Conservation (phyloP, 352 stramenopile species). For the Elongisporangium undulatum region DNA sequence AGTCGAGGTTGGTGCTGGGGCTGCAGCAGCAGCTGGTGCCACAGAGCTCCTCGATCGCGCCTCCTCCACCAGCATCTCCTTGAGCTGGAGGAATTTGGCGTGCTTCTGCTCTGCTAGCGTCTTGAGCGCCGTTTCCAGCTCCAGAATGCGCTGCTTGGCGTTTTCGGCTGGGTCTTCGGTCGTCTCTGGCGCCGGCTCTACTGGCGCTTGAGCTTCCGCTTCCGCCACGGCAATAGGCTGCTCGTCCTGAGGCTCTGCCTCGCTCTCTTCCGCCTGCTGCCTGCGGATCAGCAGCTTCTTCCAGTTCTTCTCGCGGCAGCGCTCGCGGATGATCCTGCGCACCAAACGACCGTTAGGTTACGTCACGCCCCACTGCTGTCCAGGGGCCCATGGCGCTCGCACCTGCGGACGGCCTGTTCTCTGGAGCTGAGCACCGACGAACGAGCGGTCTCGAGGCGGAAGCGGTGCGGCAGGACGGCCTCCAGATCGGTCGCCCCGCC, state of each 20-base stretch:
- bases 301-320: slow-evolving; percentile 80
- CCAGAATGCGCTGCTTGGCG: slow-evolving; percentile 9
- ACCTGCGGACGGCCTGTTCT: slow-evolving; percentile 53
- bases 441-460: slow-evolving; percentile 28
- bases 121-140: slow-evolving; percentile 43
- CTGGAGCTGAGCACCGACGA: slow-evolving; percentile 16
- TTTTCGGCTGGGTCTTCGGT: background rate
- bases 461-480: slow-evolving; percentile 54
- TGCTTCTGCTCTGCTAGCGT: slow-evolving; percentile 64
- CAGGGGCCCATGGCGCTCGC: background rate
- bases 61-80: slow-evolving; percentile 67
- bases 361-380: background rate
- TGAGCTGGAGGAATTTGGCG: slow-evolving; percentile 66
- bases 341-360: slow-evolving; percentile 5
- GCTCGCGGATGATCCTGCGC: slow-evolving; percentile 49
- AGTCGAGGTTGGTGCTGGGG: background rate
- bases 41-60: slow-evolving; percentile 40
- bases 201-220: background rate
- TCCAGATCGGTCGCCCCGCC: slow-evolving; percentile 51
- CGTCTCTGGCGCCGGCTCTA: background rate
- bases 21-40: background rate
- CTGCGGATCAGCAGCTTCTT: slow-evolving; percentile 61
- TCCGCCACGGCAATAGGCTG: slow-evolving; percentile 3
- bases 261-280: slow-evolving; percentile 17
- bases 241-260: background rate